These are phyloP conservation scores for Lanmaoa rubissima DNA, from an alignment of 768 basidiomycete species.

Conservation along the genomic window DNA sequence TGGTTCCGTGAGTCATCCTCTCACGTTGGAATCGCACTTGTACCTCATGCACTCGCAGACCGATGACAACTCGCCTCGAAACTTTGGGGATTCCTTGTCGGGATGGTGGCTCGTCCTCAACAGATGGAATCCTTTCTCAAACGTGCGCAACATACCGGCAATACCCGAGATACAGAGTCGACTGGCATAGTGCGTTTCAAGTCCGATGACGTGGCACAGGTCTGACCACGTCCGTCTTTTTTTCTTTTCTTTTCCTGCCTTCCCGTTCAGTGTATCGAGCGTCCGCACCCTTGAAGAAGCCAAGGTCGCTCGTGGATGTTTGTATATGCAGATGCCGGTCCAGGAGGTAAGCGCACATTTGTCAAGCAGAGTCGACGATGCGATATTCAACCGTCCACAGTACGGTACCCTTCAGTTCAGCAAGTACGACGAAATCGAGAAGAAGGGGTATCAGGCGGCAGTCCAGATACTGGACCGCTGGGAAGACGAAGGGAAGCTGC, in stretches of 20 bases:
- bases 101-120: slow-evolving; percentile 96
- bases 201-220: neutral
- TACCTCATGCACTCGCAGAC: slow-evolving; percentile 36
- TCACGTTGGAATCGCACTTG: neutral
- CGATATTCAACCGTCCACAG: slow-evolving; percentile 36
- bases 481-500: slow-evolving; percentile 82
- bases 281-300: slow-evolving; percentile 94
- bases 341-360: slow-evolving; percentile 60
- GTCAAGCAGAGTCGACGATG: neutral
- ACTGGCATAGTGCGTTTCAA: slow-evolving; percentile 79
- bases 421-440: slow-evolving; percentile 86
- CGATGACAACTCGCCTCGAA: slow-evolving; percentile 93
- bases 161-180: slow-evolving; percentile 94
- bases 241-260: too few species aligned
- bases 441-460: slow-evolving; percentile 76
- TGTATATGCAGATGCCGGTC: slow-evolving; percentile 95
- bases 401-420: slow-evolving; percentile 90
- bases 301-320: slow-evolving; percentile 82
- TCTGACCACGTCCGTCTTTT: slow-evolving; percentile 4
- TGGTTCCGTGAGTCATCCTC: slow-evolving; percentile 61
- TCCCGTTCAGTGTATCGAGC: slow-evolving; percentile 74
- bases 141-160: slow-evolving; percentile 71
- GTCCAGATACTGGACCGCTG: slow-evolving; percentile 70
- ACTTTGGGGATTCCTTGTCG: slow-evolving; percentile 92
- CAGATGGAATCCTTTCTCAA: slow-evolving; percentile 89